Evolutionary conservation across 805 yeast genomes (phyloP).

Genomic region (Candida nanaspora): DNA sequence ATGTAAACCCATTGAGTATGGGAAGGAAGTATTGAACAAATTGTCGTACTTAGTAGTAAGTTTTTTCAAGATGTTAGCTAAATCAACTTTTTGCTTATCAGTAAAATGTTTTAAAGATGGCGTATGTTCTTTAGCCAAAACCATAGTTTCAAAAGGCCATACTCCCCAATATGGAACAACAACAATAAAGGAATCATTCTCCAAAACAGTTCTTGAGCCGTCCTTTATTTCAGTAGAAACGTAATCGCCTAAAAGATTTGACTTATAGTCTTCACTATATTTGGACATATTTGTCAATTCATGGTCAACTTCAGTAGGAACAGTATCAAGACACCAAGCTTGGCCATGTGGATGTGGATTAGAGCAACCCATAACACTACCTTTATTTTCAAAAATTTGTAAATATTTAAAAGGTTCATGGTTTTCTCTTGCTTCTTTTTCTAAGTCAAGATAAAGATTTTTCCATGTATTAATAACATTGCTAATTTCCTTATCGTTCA

Average conservation of each 20-base stretch:
- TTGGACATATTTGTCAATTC: slow-evolving; percentile 46
- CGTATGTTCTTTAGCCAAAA: slow-evolving; percentile 50
- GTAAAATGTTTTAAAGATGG: slow-evolving; percentile 41
- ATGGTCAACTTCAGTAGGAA: slow-evolving; percentile 60
- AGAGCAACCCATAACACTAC: slow-evolving; percentile 76
- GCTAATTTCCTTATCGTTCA: slow-evolving; percentile 37
- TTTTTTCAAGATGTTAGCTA: slow-evolving; percentile 45
- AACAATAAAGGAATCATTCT: slow-evolving; percentile 56
- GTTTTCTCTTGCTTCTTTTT: slow-evolving; percentile 24
- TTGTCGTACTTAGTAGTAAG: slow-evolving; percentile 66
- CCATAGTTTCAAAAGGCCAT: slow-evolving; percentile 74
- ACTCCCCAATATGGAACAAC: slow-evolving; percentile 79
- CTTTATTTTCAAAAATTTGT: slow-evolving; percentile 74
- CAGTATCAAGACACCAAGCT: slow-evolving; percentile 62
- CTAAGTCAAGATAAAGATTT: slow-evolving; percentile 37
- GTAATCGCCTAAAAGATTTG: slow-evolving; percentile 57
- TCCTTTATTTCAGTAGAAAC: slow-evolving; percentile 46
- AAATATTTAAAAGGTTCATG: slow-evolving; percentile 47
- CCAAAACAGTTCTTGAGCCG: slow-evolving; percentile 44
- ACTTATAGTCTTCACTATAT: slow-evolving; percentile 35
- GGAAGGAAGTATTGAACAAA: slow-evolving; percentile 61
- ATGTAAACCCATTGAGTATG: slow-evolving; percentile 78
- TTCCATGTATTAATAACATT: slow-evolving; percentile 59
- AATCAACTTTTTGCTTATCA: slow-evolving; percentile 40
- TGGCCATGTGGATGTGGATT: slow-evolving; percentile 82